Evolutionary conservation across 805 yeast species (phyloP).

Genomic region (Teunomyces stri): DNA sequence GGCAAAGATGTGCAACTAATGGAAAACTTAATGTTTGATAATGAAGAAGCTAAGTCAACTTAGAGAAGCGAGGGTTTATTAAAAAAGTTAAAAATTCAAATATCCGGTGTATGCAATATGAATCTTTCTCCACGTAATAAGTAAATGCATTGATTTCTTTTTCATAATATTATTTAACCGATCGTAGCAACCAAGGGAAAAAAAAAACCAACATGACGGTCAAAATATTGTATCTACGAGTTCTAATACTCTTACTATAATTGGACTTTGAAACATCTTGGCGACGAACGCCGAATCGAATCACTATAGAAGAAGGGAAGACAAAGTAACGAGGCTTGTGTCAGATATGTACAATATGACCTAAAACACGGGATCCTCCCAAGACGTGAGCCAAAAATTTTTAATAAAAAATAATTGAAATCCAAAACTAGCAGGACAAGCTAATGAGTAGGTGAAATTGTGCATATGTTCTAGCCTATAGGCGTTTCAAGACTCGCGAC

Average conservation of each 20-base stretch:
- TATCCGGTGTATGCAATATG: background rate
- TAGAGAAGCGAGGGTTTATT: background rate
- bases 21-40: background rate
- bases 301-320: background rate
- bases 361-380: background rate
- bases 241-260: background rate
- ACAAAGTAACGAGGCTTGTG: background rate
- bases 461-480: background rate
- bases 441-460: background rate
- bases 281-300: background rate
- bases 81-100: background rate
- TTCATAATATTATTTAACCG: background rate
- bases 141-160: background rate
- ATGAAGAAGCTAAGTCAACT: background rate
- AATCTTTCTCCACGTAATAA: constrained; percentile 1
- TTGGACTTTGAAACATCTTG: background rate
- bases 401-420: background rate
- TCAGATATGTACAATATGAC: background rate
- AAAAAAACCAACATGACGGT: background rate
- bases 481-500: background rate
- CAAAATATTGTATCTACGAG: background rate
- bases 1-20: background rate
- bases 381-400: background rate
- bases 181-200: background rate
- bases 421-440: background rate